Conservation (phyloP, 257 asterid species). For the Lithospermum erythrorhizon region DNA sequence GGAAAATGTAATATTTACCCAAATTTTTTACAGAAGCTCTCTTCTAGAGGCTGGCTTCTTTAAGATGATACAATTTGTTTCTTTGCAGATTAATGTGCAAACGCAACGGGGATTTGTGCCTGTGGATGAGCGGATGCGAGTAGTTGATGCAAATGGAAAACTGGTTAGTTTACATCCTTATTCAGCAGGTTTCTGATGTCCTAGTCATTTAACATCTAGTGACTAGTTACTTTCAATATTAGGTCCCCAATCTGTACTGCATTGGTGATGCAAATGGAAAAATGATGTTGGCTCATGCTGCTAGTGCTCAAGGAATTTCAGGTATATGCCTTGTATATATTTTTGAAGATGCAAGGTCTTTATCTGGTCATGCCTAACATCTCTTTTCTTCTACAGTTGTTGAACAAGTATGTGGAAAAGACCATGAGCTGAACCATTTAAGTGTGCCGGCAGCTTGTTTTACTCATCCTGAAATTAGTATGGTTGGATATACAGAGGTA, state of each 20-base stretch:
- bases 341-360: not conserved
- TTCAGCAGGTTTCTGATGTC: not conserved
- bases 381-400: not conserved
- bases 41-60: not conserved
- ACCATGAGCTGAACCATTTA: not conserved
- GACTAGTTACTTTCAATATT: not conserved
- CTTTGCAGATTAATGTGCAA: conserved; percentile 3
- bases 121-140: conserved; percentile 7
- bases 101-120: conserved; percentile 6
- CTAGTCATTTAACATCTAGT: not conserved
- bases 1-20: not conserved
- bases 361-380: not conserved
- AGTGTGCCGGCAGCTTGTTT: conserved; percentile 77
- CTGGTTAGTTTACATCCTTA: conserved; percentile 4
- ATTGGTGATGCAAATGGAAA: conserved; percentile 76
- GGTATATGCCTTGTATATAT: not conserved
- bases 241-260: conserved; percentile 68
- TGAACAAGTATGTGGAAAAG: conserved; percentile 2
- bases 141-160: conserved; percentile 7
- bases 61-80: not conserved
- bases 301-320: conserved; percentile 61
- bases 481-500: conserved; percentile 92
- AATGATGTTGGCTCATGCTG: conserved; percentile 80
- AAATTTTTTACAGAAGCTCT: too few relatives aligned
- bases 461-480: conserved; percentile 93